Evolutionary conservation across 257 asterid species (phyloP), one percentile per base, ranked within the genome.

Genomic region (Eucommia ulmoides): DNA sequence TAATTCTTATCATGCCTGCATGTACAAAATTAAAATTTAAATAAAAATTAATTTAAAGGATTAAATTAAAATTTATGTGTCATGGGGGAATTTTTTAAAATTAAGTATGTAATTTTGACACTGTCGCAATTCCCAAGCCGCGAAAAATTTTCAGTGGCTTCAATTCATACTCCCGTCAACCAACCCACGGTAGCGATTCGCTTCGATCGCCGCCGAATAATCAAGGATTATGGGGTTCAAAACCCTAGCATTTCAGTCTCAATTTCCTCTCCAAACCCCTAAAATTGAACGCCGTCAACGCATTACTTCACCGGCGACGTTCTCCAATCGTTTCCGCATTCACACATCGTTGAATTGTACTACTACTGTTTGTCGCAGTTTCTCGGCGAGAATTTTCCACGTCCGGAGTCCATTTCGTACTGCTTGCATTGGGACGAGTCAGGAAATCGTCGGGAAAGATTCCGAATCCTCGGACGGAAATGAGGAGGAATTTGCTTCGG

Each of bases 371-470:
- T 29, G 10, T 14, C 38, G 12, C 7, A 29, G 7, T 1, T 8
- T 14, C 12, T 8, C 12, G 12, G 12, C 7, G 12, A 14, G 7
- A 29, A 29, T 29, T 8, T 6, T 8, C 38, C 7, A 29, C 12
- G 45, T 33, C 20, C 54, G 44, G 6, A 64, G 12, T 8, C 20
- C 53, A 46, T 19, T 56, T 9, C 20, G 46, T 42, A 46, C 49
- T n/a, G n/a, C n/a, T 46, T 83, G 93, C 60, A 54, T 74, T 55
- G 67, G 71, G 51, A 68, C 79, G 7, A 63, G 68, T 62, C 61
- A 59, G 42, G 88, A 76, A 45, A 59, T 69, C 12, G 20, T 60
- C 17, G 23, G 24, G 6, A 49, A 54, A 45, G 45, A 25, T 9
- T 50, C 59, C 5, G 56, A 56, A 45, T 23, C 48, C 15, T 50